Conservation (phyloP, 2,329 filamentous ascomycete genomes). For the Diaporthe sp. region DNA sequence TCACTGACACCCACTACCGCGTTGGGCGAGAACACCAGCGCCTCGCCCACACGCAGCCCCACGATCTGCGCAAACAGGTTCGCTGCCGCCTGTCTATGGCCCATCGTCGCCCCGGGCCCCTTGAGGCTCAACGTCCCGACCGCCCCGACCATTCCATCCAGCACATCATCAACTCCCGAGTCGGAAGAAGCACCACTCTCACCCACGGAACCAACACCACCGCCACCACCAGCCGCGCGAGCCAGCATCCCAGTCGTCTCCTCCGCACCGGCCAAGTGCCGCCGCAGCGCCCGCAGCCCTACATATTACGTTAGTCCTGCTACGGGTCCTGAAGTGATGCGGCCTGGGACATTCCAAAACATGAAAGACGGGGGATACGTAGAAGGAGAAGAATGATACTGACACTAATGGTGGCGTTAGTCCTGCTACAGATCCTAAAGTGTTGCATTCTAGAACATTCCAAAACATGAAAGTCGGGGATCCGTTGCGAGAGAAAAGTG, state of each 20-base stretch:
- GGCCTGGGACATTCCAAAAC: too few relatives aligned
- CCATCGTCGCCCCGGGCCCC: neutral
- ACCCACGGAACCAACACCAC: neutral
- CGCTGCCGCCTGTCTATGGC: conserved; percentile 38
- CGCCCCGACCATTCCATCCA: neutral
- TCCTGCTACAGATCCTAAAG: too few relatives aligned
- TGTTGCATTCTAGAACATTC: too few relatives aligned
- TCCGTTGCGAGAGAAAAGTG: too few relatives aligned
- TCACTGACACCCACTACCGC: conserved; percentile 48
- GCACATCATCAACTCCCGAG: neutral
- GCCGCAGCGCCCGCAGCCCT: conserved; percentile 44
- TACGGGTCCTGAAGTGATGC: too few relatives aligned
- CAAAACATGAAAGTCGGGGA: too few relatives aligned
- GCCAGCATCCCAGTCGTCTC: conserved; percentile 37
- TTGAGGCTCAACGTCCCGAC: conserved; percentile 33
- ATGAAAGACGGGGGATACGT: too few relatives aligned
- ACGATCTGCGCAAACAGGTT: conserved; percentile 56
- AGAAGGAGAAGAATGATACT: too few relatives aligned
- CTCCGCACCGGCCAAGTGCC: conserved; percentile 45
- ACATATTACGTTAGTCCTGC: too few relatives aligned
- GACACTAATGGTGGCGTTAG: too few relatives aligned
- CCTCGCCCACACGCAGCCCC: conserved; percentile 54
- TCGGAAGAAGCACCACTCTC: neutral
- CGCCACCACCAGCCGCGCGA: conserved; percentile 26
- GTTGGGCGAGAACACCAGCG: conserved; percentile 57